Conservation (phyloP, 2,329 filamentous ascomycete genomes). For the Apiospora saccharicola region DNA sequence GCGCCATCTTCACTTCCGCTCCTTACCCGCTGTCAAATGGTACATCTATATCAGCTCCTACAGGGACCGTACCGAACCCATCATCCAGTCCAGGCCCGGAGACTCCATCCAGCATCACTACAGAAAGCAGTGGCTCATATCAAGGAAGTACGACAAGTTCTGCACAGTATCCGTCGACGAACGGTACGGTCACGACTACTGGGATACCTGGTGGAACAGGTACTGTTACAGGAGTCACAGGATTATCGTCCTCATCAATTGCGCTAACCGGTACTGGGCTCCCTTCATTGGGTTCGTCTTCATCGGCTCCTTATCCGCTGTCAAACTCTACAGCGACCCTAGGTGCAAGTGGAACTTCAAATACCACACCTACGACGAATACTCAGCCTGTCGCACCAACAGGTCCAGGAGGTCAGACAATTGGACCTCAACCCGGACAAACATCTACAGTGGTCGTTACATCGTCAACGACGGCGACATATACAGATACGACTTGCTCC, state of each 20-base stretch:
- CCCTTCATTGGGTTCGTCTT: constrained; percentile 21
- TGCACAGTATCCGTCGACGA: not conserved
- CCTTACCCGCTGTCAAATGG: not conserved
- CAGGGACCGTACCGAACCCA: not conserved
- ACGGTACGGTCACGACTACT: not conserved
- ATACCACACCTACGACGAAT: not conserved
- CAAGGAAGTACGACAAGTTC: not conserved
- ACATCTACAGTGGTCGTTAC: not conserved
- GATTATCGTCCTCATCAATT: not conserved
- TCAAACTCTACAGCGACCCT: constrained; percentile 26
- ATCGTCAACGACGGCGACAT: constrained; percentile 3
- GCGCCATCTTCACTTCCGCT: not conserved
- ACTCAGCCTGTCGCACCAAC: not conserved
- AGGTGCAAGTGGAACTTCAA: constrained; percentile 14
- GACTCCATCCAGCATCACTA: not conserved
- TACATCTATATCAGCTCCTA: not conserved
- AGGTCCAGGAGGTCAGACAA: constrained; percentile 21
- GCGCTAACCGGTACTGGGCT: constrained; percentile 22
- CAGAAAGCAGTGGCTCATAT: not conserved
- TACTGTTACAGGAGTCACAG: not conserved
- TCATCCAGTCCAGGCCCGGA: not conserved
- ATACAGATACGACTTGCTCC: constrained; percentile 19
- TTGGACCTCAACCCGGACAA: constrained; percentile 14
- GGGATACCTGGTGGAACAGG: not conserved
- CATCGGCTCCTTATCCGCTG: constrained; percentile 31